These are phyloP conservation scores for Heliosperma pusillum DNA, from an alignment of 148 eudicot genomes.

Conservation along the genomic window DNA sequence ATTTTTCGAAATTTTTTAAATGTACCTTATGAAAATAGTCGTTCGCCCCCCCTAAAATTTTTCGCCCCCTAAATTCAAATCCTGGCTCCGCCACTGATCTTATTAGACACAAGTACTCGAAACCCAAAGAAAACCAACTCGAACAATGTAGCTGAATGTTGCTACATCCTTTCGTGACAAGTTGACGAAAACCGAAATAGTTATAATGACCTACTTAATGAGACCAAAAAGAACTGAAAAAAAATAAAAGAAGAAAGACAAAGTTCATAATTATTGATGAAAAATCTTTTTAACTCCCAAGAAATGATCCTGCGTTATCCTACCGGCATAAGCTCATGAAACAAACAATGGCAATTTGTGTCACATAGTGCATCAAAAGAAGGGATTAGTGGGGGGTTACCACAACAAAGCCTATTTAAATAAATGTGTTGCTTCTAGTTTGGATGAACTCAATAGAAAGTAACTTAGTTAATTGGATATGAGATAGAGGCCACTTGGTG, in stretches of 20 bases:
- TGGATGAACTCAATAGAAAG: background rate
- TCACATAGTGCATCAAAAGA: conserved; percentile 24
- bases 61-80: background rate
- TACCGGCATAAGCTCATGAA: conserved; percentile 40
- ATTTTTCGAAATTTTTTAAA: too few species aligned
- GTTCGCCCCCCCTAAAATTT: too few species aligned
- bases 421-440: background rate
- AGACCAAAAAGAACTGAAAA: background rate
- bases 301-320: conserved; percentile 34
- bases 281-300: conserved; percentile 20
- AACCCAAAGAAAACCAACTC: background rate
- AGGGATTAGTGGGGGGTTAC: conserved; percentile 7
- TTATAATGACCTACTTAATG: background rate
- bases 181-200: background rate
- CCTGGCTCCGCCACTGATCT: too few species aligned
- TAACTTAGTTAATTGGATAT: background rate
- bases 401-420: conserved; percentile 2
- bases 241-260: background rate
- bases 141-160: background rate
- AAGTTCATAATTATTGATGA: conserved; percentile 5
- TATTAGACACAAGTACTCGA: background rate
- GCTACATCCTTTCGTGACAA: background rate
- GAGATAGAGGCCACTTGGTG: too few species aligned
- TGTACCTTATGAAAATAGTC: too few species aligned
- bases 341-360: conserved; percentile 13